Conservation (phyloP, 805 yeast species). For the Candida odintsovae region DNA sequence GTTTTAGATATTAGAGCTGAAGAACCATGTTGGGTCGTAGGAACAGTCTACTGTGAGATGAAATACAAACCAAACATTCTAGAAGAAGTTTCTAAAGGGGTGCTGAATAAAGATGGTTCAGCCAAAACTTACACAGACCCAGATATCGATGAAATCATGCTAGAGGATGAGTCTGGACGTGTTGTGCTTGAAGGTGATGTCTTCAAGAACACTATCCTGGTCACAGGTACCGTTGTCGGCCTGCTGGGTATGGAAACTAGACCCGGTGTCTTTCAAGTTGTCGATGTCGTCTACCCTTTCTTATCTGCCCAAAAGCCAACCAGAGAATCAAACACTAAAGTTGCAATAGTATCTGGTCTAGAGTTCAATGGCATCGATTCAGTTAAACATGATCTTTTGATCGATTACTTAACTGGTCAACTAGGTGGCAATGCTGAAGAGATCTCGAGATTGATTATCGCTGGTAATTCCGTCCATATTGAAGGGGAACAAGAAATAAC, state of each 20-base stretch:
- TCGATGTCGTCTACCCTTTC: slow-evolving; percentile 73
- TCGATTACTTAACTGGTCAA: slow-evolving; percentile 69
- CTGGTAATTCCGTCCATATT: slow-evolving; percentile 60
- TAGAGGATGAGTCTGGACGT: slow-evolving; percentile 93
- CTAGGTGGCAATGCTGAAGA: slow-evolving; percentile 36
- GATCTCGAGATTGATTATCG: slow-evolving; percentile 52
- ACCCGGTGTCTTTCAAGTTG: slow-evolving; percentile 78
- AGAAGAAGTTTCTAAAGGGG: slow-evolving; percentile 63
- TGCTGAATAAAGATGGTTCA: slow-evolving; percentile 35
- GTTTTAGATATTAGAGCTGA: slow-evolving; percentile 60
- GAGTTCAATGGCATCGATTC: slow-evolving; percentile 44
- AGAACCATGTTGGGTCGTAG: slow-evolving; percentile 73
- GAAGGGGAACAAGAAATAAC: slow-evolving; percentile 17
- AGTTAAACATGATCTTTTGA: slow-evolving; percentile 48
- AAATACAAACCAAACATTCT: slow-evolving; percentile 80
- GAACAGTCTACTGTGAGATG: slow-evolving; percentile 82
- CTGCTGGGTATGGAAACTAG: slow-evolving; percentile 79
- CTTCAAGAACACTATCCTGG: slow-evolving; percentile 51
- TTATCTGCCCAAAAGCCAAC: slow-evolving; percentile 46
- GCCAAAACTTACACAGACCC: slow-evolving; percentile 47
- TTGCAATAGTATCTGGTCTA: slow-evolving; percentile 78
- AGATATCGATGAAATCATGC: slow-evolving; percentile 52
- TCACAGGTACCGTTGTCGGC: slow-evolving; percentile 88
- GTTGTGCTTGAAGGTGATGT: slow-evolving; percentile 62
- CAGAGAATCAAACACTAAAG: slow-evolving; percentile 26